Conservation (phyloP, 139 green algal species). For the Ettlia oleoabundans region DNA sequence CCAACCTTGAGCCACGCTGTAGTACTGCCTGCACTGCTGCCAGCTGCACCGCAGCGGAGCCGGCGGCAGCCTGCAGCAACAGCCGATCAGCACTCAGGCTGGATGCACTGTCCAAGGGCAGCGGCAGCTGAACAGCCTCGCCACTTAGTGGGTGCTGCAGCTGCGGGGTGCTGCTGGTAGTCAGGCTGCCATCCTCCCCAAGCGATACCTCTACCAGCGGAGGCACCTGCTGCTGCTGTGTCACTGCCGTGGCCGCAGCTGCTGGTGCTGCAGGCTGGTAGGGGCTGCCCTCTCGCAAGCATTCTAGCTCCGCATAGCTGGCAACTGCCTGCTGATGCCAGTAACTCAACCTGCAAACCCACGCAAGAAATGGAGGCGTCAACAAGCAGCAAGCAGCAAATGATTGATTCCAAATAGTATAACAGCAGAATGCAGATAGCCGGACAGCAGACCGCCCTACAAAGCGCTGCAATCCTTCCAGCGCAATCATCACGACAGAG, state of each 20-base stretch:
- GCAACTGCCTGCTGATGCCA: not conserved
- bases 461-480: no score
- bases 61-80: conserved; percentile 14
- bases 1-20: conserved; percentile 6
- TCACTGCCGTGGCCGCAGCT: not conserved
- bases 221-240: not conserved
- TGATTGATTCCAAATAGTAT: no score
- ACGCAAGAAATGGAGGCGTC: no score
- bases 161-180: not conserved
- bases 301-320: conserved; percentile 11
- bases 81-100: conserved; percentile 1
- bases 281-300: not conserved
- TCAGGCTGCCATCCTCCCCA: conserved; percentile 7
- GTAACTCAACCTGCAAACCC: conserved; percentile 19
- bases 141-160: conserved; percentile 11
- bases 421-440: no score
- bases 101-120: not conserved
- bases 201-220: conserved; percentile 12
- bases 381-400: no score
- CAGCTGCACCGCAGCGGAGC: conserved; percentile 19
- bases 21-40: conserved; percentile 19
- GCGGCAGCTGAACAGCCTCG: conserved; percentile 8
- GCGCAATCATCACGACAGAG: no score
- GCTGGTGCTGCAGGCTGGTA: not conserved
- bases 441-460: no score